A percentile compares a stretch with the other conserved stretches of the same genome.
Evolutionary conservation across 129 eudicot species (phyloP).

Genomic region (Tagetes patula): DNA sequence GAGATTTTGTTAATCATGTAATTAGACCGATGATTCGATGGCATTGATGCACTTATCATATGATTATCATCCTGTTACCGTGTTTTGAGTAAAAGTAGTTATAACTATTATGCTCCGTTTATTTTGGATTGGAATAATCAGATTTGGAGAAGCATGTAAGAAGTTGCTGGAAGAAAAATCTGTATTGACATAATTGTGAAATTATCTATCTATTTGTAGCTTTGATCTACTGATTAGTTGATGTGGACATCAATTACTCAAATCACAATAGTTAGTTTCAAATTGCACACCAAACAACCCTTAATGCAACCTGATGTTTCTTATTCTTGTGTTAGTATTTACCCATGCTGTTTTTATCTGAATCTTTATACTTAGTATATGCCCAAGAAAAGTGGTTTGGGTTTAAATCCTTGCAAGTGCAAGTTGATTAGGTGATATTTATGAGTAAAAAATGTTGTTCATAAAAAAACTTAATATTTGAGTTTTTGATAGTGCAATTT

Average conservation of each 20-base stretch:
- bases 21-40: conserved; percentile 11
- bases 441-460: too few species aligned
- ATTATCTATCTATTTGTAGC: background rate
- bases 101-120: background rate
- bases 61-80: background rate
- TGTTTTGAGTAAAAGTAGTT: conserved; percentile 1
- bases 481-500: too few species aligned
- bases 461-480: too few species aligned
- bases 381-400: too few species aligned
- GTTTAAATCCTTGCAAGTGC: too few species aligned
- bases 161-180: conserved; percentile 5
- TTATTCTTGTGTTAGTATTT: background rate
- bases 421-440: too few species aligned
- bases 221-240: background rate
- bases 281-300: background rate
- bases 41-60: background rate
- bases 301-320: background rate
- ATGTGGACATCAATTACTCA: background rate
- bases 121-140: background rate
- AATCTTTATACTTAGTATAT: too few species aligned
- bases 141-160: background rate
- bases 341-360: background rate
- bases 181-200: background rate
- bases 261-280: background rate
- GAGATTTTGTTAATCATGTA: background rate